phyloP scores from a whole-genome alignment of 345 rosid genomes.

The Rhodamnia argentea region DNA sequence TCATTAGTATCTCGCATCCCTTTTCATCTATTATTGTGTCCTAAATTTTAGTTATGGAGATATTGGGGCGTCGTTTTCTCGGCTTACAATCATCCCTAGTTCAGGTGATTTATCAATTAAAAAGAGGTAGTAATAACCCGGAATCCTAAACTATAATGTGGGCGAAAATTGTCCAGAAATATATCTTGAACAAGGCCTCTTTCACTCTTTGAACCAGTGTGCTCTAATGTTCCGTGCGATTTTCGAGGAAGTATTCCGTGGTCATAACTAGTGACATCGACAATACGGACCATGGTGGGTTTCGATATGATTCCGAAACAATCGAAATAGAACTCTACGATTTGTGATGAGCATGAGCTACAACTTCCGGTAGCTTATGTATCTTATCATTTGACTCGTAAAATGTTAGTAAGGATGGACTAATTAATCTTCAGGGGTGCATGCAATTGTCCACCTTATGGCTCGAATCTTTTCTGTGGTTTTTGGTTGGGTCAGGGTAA shows the following conservation, averaged over 20 bases:
- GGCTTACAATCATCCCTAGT: background rate
- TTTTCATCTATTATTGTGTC: too few species aligned
- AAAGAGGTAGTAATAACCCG: background rate
- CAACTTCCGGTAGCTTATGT: background rate
- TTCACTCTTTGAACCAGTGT: background rate
- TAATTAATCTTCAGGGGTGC: too few species aligned
- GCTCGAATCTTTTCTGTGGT: too few species aligned
- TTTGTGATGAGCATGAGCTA: background rate
- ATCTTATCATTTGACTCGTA: background rate
- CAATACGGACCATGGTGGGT: too few species aligned
- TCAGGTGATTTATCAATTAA: background rate
- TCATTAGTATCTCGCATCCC: too few species aligned
- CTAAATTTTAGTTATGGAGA: too few species aligned
- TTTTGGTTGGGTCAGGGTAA: too few species aligned
- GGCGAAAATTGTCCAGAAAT: background rate
- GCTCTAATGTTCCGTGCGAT: background rate
- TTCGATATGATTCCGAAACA: rapidly evolving
- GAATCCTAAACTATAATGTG: background rate
- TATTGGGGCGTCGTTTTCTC: too few species aligned
- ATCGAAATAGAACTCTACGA: background rate
- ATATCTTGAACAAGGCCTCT: too few species aligned
- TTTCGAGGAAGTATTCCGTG: background rate
- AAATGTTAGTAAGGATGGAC: background rate
- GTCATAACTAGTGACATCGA: background rate
- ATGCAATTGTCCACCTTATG: too few species aligned